Percentiles rank a stretch among this genome's conserved stretches.
Evolutionary conservation across 371 early-diverging fungal genomes (phyloP).

Genomic region (Rhizopus microsporus): DNA sequence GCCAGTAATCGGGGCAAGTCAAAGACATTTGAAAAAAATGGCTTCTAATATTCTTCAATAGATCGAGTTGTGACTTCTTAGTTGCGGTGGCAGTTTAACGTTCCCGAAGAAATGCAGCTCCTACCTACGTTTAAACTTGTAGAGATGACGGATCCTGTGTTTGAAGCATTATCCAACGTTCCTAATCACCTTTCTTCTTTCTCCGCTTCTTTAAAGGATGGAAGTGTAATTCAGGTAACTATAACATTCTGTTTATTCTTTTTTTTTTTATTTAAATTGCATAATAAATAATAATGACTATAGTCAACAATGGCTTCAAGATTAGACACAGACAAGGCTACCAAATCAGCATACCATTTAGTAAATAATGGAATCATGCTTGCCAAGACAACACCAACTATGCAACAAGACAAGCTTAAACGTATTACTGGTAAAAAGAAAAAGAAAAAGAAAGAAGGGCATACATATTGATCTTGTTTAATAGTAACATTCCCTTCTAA

Average conservation of each 20-base stretch:
- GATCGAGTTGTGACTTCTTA: too few species aligned
- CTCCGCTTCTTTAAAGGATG: conserved; percentile 26
- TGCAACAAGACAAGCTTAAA: conserved; percentile 27
- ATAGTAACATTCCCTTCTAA: conserved; percentile 30
- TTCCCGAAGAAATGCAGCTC: too few species aligned
- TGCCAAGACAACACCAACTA: conserved; percentile 14
- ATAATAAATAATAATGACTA: background rate
- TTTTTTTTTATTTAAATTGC: background rate
- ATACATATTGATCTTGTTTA: background rate
- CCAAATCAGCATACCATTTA: conserved; percentile 27
- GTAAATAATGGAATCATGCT: conserved; percentile 22
- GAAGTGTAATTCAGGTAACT: conserved; percentile 22
- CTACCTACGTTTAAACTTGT: too few species aligned
- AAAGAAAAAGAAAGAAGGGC: background rate
- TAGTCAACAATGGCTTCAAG: conserved; percentile 11
- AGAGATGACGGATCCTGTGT: conserved; percentile 26
- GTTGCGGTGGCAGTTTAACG: too few species aligned
- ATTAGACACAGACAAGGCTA: conserved; percentile 3
- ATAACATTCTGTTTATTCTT: background rate
- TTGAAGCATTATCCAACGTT: conserved; percentile 26
- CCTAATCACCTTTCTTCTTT: conserved; percentile 29
- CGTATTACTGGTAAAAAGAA: conserved; percentile 23
- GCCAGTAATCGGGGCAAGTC: too few species aligned
- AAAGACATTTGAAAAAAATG: too few species aligned
- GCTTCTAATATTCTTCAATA: too few species aligned